Conservation (phyloP, 352 stramenopile species). For the Elongisporangium anandrum region DNA sequence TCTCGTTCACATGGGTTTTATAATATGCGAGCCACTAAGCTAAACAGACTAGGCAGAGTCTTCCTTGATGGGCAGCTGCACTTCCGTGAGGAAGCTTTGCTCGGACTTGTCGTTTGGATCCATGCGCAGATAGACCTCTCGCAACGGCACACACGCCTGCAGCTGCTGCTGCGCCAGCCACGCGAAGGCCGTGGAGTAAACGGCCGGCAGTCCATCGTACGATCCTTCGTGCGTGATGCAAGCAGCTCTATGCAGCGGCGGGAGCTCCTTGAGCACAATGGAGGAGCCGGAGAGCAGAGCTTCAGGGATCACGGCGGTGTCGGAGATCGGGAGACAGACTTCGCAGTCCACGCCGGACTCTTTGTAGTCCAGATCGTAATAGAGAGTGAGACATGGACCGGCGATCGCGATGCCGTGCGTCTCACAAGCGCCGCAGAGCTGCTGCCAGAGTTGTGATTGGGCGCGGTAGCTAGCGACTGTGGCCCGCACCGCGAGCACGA, state of each 20-base stretch:
- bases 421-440: slow-evolving; percentile 15
- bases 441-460: slow-evolving; percentile 26
- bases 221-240: slow-evolving; percentile 28
- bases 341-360: slow-evolving; percentile 46
- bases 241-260: slow-evolving; percentile 18
- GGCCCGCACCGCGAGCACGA: slow-evolving; percentile 22
- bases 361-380: slow-evolving; percentile 30
- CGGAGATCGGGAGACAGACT: slow-evolving; percentile 35
- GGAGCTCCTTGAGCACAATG: slow-evolving; percentile 19
- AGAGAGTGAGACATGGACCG: slow-evolving; percentile 33
- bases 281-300: slow-evolving; percentile 5
- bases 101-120: slow-evolving; percentile 17
- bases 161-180: slow-evolving; percentile 31
- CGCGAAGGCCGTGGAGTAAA: slow-evolving; percentile 30
- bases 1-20: too few relatives aligned
- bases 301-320: slow-evolving; percentile 11
- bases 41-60: slow-evolving; percentile 6
- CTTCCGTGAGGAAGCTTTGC: slow-evolving; percentile 18
- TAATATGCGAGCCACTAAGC: too few relatives aligned
- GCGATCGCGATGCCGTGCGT: slow-evolving; percentile 13
- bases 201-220: slow-evolving; percentile 15
- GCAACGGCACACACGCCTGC: slow-evolving; percentile 17
- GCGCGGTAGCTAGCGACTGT: slow-evolving; percentile 29
- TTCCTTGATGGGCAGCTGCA: slow-evolving; percentile 19
- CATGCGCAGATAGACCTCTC: slow-evolving; percentile 42